Evolutionary conservation across 2,329 filamentous ascomycete genomes (phyloP).

Genomic region (Hypomyces perniciosus): DNA sequence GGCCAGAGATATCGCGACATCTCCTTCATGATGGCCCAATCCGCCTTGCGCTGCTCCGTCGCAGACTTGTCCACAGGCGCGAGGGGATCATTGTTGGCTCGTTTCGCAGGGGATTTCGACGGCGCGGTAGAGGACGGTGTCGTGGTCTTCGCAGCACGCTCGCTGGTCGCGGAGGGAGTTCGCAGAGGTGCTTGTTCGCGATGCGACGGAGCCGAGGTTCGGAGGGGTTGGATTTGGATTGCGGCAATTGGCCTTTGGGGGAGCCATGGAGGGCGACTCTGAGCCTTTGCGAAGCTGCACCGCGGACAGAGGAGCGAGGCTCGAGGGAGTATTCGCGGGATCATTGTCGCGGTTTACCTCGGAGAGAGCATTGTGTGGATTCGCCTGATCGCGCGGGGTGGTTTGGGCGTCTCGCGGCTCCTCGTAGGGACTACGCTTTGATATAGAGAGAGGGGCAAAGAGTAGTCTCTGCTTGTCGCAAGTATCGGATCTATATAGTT

Average conservation of each 20-base stretch:
- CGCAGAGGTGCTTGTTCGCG: constrained; percentile 20
- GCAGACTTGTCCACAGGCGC: constrained; percentile 44
- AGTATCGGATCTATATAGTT: neutral
- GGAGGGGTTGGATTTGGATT: constrained; percentile 22
- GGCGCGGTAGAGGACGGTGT: neutral
- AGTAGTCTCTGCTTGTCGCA: too few species aligned
- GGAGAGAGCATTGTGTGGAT: constrained; percentile 20
- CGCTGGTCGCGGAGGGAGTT: constrained; percentile 14
- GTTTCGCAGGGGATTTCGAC: constrained; percentile 11
- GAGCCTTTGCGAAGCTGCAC: constrained; percentile 21
- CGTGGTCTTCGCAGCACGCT: constrained; percentile 16
- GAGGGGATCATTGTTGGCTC: constrained; percentile 27
- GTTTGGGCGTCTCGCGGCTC: too few species aligned
- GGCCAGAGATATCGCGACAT: constrained; percentile 97
- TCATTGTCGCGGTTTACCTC: constrained; percentile 27
- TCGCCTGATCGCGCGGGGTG: neutral
- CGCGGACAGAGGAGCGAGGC: constrained; percentile 27
- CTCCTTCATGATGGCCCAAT: constrained; percentile 98
- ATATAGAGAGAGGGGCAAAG: too few species aligned
- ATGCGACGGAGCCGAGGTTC: constrained; percentile 25
- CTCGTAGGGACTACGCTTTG: too few species aligned
- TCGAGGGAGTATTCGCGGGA: constrained; percentile 30
- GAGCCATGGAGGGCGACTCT: constrained; percentile 24
- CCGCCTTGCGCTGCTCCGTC: constrained; percentile 88
- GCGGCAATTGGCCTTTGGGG: constrained; percentile 22